Base-by-base conservation (phyloP, 306 rosid species). In the Trifolium repens region DNA sequence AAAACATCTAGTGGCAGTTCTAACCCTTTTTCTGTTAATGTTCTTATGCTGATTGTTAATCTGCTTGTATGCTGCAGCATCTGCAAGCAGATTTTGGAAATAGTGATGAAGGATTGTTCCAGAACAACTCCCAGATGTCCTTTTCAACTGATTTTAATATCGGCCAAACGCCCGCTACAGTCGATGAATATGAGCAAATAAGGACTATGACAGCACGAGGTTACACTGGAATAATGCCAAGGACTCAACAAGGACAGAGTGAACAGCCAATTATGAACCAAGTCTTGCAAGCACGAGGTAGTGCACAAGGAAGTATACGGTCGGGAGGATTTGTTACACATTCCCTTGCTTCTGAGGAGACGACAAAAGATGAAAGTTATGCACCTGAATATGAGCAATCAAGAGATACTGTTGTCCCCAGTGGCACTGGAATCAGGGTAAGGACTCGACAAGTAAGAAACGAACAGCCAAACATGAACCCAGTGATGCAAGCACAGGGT, bases 231-330 rank as follows among this genome's bases (percentile, higher is more conserved):
- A 88, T 87, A 53, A 81, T 73, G 72, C 42, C 35, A 66, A 84
- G 85, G 71, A 5, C 78, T 74, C 90, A 88, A 58, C 84, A 46
- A 39, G 55, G 27, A 61, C 81, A 43, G 66, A 76, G 22, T 78
- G 79, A 59, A 14, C 79, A 70, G 57, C 68, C 72, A 62, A 40
- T 50, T 34, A 63, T 22, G 50, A 84, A 77, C 47, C 12, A 39
- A 4, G 27, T 26, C 40, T 27, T 6, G 37, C 84, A 37, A 40
- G 40, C 13, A 1, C 88, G 57, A 74, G 83, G 77, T 64, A 63
- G 5, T 50, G 96, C 97, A 4, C 88, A 79, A 3, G 87, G 91
- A 77, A 87, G 97, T 85, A 3, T 91, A 63, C 85, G 73, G 13
- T 62, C 87, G 50, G 86, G 58, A 58, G 79, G 73, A 17, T 46